Evolutionary conservation across 345 rosid species (phyloP).

Genomic region (Clausena lansium): DNA sequence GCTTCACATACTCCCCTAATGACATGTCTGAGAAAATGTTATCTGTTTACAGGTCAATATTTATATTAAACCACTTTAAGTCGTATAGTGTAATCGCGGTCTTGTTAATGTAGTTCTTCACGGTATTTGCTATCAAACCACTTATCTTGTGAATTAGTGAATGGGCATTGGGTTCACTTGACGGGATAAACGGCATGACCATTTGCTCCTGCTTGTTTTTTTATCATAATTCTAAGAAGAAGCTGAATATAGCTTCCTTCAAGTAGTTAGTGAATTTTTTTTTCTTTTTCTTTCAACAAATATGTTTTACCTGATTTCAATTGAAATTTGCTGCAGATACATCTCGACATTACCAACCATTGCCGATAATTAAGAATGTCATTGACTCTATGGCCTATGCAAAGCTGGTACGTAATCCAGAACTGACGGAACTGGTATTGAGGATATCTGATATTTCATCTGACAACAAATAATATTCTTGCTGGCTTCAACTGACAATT

Average conservation of each 20-base stretch:
- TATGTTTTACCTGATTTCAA: background rate
- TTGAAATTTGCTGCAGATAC: slow-evolving; percentile 50
- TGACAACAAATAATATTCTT: background rate
- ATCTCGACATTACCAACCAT: slow-evolving; percentile 68
- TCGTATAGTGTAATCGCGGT: background rate
- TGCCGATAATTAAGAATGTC: slow-evolving; percentile 57
- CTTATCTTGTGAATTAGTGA: background rate
- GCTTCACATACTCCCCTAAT: background rate
- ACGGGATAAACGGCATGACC: background rate
- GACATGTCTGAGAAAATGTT: slow-evolving; percentile 1
- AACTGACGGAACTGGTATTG: background rate
- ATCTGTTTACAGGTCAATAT: background rate
- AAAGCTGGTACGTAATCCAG: slow-evolving; percentile 48
- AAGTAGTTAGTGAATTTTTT: background rate
- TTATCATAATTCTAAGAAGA: background rate
- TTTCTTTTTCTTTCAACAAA: background rate
- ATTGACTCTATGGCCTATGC: slow-evolving; percentile 73
- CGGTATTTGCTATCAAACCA: background rate
- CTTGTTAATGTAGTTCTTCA: background rate
- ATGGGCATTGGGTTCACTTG: background rate
- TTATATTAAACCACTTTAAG: background rate
- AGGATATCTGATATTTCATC: slow-evolving; percentile 2
- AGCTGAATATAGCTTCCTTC: background rate
- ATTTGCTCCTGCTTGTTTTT: background rate
- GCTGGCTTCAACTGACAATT: background rate